Conservation (phyloP, 352 stramenopile genomes). For the Phytophthora quininea region DNA sequence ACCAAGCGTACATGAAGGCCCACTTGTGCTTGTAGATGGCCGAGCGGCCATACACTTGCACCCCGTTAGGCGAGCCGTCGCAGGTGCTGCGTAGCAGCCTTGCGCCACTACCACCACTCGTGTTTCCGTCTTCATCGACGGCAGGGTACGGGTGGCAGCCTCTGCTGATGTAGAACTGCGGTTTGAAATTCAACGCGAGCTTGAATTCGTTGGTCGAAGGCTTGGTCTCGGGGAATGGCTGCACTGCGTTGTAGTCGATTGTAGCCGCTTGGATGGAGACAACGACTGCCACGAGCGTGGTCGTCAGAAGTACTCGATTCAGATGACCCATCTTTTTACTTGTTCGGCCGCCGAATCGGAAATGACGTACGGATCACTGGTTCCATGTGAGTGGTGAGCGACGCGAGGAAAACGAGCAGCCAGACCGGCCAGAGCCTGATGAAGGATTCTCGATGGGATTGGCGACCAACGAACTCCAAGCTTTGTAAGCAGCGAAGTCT, state of each 20-base stretch:
- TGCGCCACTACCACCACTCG: neutral
- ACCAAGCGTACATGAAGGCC: constrained; percentile 2
- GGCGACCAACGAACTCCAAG: neutral
- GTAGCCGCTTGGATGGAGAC: constrained; percentile 1
- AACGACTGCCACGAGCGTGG: neutral
- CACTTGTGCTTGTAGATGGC: neutral
- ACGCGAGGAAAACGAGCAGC: neutral
- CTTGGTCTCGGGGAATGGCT: neutral
- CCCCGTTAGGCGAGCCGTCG: neutral
- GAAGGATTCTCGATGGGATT: neutral
- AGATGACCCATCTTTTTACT: neutral
- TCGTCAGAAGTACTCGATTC: neutral
- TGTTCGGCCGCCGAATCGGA: neutral
- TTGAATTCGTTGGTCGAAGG: neutral
- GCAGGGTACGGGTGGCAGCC: neutral
- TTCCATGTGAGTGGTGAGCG: neutral
- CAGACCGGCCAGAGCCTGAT: neutral
- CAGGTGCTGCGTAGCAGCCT: neutral
- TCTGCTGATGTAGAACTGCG: neutral
- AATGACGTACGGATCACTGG: neutral
- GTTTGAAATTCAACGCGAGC: neutral
- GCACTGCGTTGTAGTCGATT: neutral
- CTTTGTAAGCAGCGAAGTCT: neutral
- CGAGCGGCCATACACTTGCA: neutral
- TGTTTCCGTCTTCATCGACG: neutral